Base-by-base conservation (phyloP, 2,329 filamentous ascomycete genomes). In the Colletotrichum chrysophilum region DNA sequence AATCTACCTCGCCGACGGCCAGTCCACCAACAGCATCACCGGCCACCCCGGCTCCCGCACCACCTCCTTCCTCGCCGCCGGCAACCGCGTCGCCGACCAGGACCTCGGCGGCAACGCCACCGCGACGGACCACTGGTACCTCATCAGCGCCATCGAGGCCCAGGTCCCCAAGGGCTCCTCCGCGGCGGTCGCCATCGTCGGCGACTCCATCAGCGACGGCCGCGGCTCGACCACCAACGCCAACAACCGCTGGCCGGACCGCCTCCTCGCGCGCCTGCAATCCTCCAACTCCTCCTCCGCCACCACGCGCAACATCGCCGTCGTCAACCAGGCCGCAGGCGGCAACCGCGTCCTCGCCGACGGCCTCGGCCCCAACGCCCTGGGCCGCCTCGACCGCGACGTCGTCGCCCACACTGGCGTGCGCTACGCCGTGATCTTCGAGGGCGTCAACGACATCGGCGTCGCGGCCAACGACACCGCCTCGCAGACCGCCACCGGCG, bases 201-300 rank as follows among this genome's bases (percentile, higher is more conserved):
- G 92, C n/a, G 92, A 94, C 81, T 91, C 89, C 79, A 92, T 94
- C 80, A 93, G 91, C 5, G 92, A 94, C 79, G 92, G 92, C 13
- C 87, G 91, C 30, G 91, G 91, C 58, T 91, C 88, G 74, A 90
- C 88, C 34, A 90, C 89, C 21, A 89, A 93, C 81, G 83, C 80
- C 26, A 93, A 93, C 82, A 87, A 92, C 80, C 83, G 85, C 62
- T 87, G 85, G 85, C 84, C 85, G 0, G 85, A 87, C 79, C 80
- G 80, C 10, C 84, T 92, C 9, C 83, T 89, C 28, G 79, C 81
- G 12, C 85, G 86, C 61, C 79, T 91, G 79, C 85, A 88, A 79
- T 77, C 81, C 2, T 52, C 43, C 43, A 52, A 52, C 43, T 7
- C 43, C 10, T 52, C 43, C 2, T 21, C 43, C 3, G 3, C n/a